A percentile compares a stretch with the other conserved stretches of the same genome.
Conservation (phyloP, 495 filamentous ascomycete genomes). For the Tuber melanosporum region DNA sequence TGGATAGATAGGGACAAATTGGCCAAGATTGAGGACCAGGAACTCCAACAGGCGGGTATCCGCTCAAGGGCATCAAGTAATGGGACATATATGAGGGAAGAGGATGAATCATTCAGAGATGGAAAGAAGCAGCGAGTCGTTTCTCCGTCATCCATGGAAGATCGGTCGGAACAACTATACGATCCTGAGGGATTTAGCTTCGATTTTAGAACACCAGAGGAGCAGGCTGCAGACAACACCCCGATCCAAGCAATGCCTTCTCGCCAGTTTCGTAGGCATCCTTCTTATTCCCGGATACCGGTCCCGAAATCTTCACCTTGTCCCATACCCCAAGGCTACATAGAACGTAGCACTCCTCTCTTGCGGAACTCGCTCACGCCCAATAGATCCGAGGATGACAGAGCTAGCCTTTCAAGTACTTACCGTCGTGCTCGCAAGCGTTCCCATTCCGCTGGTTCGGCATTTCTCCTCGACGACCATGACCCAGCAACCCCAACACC, state of each 20-base stretch:
- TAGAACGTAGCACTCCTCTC: slow-evolving; percentile 65
- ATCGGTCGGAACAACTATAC: slow-evolving; percentile 43
- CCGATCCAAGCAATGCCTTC: slow-evolving; percentile 35
- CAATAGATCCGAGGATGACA: slow-evolving; percentile 57
- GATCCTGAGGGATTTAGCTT: slow-evolving; percentile 49
- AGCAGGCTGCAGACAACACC: slow-evolving; percentile 62
- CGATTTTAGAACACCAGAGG: slow-evolving; percentile 69
- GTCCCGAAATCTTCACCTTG: slow-evolving; percentile 68
- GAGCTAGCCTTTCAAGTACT: slow-evolving; percentile 45
- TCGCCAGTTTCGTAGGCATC: slow-evolving; percentile 44
- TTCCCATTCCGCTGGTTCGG: slow-evolving; percentile 60
- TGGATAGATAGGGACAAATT: slow-evolving; percentile 98
- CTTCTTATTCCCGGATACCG: slow-evolving; percentile 66
- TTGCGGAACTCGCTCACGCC: slow-evolving; percentile 52
- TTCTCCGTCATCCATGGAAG: slow-evolving; percentile 48
- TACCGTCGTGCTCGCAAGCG: slow-evolving; percentile 58
- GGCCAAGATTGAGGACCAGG: slow-evolving; percentile 84
- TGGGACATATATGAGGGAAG: slow-evolving; percentile 51
- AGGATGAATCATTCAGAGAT: slow-evolving; percentile 43
- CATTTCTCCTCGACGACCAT: slow-evolving; percentile 52
- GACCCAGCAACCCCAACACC: slow-evolving; percentile 47
- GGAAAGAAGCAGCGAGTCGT: slow-evolving; percentile 47
- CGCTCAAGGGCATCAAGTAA: slow-evolving; percentile 55
- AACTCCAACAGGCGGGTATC: slow-evolving; percentile 81
- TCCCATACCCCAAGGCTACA: slow-evolving; percentile 62